A percentile compares a stretch with the other conserved stretches of the same genome.
These are phyloP conservation scores for Aspergillus sp. DNA, from an alignment of 2,329 filamentous ascomycete genomes.

Conservation along the genomic window DNA sequence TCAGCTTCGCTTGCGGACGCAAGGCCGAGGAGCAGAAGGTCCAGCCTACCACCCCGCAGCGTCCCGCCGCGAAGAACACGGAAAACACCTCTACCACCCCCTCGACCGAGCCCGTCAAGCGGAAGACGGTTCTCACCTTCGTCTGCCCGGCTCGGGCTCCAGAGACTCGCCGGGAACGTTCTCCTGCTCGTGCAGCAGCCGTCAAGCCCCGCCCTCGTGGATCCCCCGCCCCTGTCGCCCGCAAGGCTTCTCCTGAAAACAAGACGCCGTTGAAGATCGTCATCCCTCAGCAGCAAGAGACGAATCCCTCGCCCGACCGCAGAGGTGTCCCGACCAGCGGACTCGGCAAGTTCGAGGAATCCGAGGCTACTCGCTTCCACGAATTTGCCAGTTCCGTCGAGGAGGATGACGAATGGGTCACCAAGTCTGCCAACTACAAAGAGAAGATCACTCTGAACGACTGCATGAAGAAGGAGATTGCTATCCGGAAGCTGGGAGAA, in stretches of 20 bases:
- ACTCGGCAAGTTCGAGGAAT: slow-evolving; percentile 41
- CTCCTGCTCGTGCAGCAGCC: slow-evolving; percentile 22
- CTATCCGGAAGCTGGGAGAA: slow-evolving; percentile 78
- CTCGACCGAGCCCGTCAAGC: slow-evolving; percentile 35
- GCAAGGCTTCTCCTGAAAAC: slow-evolving; percentile 26
- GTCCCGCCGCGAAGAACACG: slow-evolving; percentile 22
- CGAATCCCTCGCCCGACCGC: slow-evolving; percentile 17
- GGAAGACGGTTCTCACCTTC: slow-evolving; percentile 48
- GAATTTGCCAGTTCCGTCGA: slow-evolving; percentile 84
- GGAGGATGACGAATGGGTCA: slow-evolving; percentile 89
- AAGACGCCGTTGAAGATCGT: slow-evolving; percentile 5
- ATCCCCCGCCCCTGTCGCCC: slow-evolving; percentile 42
- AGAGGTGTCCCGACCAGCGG: slow-evolving; percentile 36
- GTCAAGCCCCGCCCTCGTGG: slow-evolving; percentile 33
- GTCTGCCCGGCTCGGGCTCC: slow-evolving; percentile 43
- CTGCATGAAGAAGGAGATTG: slow-evolving; percentile 84
- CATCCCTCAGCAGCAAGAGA: slow-evolving; percentile 5
- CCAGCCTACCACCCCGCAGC: slow-evolving; percentile 23
- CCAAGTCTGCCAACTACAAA: slow-evolving; percentile 62
- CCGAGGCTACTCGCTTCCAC: slow-evolving; percentile 63
- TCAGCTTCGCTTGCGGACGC: slow-evolving; percentile 83
- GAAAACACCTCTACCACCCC: slow-evolving; percentile 14
- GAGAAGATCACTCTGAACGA: slow-evolving; percentile 83
- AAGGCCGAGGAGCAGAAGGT: slow-evolving; percentile 53
- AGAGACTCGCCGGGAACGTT: slow-evolving; percentile 27